Conservation (phyloP, 805 yeast genomes). For the Sungouiozyma ichnusensis region DNA sequence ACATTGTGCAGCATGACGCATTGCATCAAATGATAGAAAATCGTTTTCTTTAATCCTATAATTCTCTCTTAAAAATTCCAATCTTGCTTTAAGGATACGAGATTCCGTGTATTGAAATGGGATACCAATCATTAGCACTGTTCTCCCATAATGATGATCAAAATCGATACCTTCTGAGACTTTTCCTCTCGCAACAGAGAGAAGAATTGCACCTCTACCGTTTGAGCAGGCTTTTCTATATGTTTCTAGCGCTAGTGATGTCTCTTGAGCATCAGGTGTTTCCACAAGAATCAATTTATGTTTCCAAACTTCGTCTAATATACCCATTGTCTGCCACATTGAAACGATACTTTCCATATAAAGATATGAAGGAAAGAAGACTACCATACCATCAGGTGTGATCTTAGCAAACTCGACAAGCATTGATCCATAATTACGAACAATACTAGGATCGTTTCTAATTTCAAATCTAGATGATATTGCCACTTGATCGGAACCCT, state of each 20-base stretch:
- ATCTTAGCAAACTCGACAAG: conserved; percentile 86
- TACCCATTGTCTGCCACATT: conserved; percentile 99
- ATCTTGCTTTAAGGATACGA: conserved; percentile 84
- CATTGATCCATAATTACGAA: conserved; percentile 89
- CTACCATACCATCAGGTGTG: conserved; percentile 97
- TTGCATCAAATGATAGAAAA: conserved; percentile 93
- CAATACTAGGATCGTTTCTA: conserved; percentile 95
- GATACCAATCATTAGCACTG: conserved; percentile 96
- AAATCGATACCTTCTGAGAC: conserved; percentile 99
- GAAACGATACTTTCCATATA: conserved; percentile 97
- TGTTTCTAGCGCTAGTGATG: conserved; percentile 89
- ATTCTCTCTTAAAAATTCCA: conserved; percentile 88
- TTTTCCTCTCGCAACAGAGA: conserved; percentile 97
- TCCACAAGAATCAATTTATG: conserved; percentile 90
- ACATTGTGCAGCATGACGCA: conserved; percentile 99
- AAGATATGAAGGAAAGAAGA: conserved; percentile 91
- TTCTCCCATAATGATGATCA: conserved; percentile 95
- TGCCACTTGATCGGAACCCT: conserved; percentile 96
- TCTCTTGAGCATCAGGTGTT: conserved; percentile 98
- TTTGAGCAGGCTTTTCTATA: conserved; percentile 93
- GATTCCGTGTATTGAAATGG: conserved; percentile 99
- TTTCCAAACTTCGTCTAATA: conserved; percentile 96
- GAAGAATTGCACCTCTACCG: conserved; percentile 93
- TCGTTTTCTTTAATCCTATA: conserved; percentile 90
- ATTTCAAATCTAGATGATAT: conserved; percentile 94